Evolutionary conservation across 108 stramenopile genomes (phyloP).

Genomic region (Heterococcus sp.): DNA sequence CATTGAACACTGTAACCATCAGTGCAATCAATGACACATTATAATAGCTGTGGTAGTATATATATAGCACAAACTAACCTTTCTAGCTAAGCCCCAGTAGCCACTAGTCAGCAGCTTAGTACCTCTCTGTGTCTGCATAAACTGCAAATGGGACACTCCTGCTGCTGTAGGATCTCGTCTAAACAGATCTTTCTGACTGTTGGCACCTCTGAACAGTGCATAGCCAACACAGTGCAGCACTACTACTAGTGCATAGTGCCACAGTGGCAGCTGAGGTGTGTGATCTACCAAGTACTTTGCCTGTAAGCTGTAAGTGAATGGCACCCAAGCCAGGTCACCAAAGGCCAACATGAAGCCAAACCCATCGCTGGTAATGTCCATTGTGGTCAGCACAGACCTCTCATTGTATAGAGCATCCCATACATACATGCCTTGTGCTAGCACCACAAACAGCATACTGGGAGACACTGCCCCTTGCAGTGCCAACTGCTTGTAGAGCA

Average conservation of each 20-base stretch:
- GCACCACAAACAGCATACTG: conserved; percentile 80
- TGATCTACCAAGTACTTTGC: conserved; percentile 59
- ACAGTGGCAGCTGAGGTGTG: conserved; percentile 68
- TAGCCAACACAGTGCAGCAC: too few species aligned
- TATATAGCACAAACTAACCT: too few species aligned
- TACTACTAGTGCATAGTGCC: too few species aligned
- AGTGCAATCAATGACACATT: too few species aligned
- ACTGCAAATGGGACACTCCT: conserved; percentile 48
- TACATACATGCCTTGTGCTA: conserved; percentile 90
- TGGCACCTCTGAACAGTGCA: too few species aligned
- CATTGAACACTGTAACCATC: too few species aligned
- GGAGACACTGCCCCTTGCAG: conserved; percentile 71
- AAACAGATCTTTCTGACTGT: conserved; percentile 91
- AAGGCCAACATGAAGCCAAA: conserved; percentile 97
- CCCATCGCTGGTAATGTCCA: conserved; percentile 99
- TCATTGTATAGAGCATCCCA: conserved; percentile 94
- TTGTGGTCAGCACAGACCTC: conserved; percentile 89
- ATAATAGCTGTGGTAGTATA: too few species aligned
- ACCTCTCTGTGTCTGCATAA: conserved; percentile 50
- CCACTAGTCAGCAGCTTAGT: conserved; percentile 75
- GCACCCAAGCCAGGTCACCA: conserved; percentile 98
- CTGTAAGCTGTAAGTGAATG: conserved; percentile 89
- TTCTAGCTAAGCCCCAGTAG: conserved; percentile 97
- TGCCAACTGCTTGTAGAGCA: conserved; percentile 71
- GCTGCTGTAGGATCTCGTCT: conserved; percentile 73